Evolutionary conservation across 371 early-diverging fungal species (phyloP).

Genomic region (Rhizopus delemar): DNA sequence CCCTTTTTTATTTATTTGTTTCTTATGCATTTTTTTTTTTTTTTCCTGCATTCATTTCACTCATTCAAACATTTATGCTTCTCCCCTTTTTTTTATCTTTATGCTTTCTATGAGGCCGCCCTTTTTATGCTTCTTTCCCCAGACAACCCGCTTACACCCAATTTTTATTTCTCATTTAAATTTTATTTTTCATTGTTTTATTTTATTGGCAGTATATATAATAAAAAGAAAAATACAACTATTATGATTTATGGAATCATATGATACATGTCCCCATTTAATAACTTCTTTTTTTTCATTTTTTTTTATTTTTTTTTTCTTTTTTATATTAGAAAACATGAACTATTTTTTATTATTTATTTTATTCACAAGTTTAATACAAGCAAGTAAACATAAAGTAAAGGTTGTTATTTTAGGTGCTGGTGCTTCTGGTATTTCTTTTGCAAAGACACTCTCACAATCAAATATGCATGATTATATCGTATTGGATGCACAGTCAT

Average conservation of each 20-base stretch:
- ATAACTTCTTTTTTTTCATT: background rate
- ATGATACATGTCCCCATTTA: too few relatives aligned
- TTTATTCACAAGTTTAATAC: background rate
- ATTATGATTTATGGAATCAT: background rate
- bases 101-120: slow-evolving; percentile 11
- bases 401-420: slow-evolving; percentile 49
- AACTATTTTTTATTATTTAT: too few relatives aligned
- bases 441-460: slow-evolving; percentile 29
- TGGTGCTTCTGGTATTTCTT: slow-evolving; percentile 48
- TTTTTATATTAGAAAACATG: too few relatives aligned
- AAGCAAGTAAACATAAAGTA: slow-evolving; percentile 11
- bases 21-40: slow-evolving; percentile 16
- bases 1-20: slow-evolving; percentile 7
- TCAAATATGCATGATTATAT: slow-evolving; percentile 35
- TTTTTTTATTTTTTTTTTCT: too few relatives aligned
- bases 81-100: slow-evolving; percentile 5
- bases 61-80: slow-evolving; percentile 9
- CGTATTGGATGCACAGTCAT: slow-evolving; percentile 42
- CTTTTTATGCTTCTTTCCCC: slow-evolving; percentile 11
- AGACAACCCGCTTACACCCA: background rate
- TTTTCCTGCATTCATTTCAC: slow-evolving; percentile 7
- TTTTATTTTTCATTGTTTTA: slow-evolving; percentile 12
- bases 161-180: too few relatives aligned
- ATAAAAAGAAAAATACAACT: background rate
- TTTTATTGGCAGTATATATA: slow-evolving; percentile 12